Conservation (phyloP, 2,329 filamentous ascomycete genomes). For the Paecilomyces variotii region DNA sequence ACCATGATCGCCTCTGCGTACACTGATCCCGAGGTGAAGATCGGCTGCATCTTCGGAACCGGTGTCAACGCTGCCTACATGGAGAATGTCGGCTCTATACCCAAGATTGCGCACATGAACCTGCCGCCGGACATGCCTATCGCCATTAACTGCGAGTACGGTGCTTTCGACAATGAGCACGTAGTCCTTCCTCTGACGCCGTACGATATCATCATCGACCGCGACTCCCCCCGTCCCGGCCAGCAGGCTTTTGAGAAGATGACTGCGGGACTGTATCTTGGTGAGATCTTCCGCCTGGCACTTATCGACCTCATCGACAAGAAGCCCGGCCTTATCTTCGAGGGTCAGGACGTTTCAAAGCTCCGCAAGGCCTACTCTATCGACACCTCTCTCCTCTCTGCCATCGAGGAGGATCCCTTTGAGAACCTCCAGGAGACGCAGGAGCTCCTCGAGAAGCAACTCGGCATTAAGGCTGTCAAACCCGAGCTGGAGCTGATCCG, state of each 20-base stretch:
- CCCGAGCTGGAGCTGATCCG: slow-evolving; percentile 85
- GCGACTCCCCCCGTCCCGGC: slow-evolving; percentile 82
- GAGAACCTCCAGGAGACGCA: slow-evolving; percentile 88
- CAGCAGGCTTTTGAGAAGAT: slow-evolving; percentile 98
- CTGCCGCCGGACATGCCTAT: slow-evolving; percentile 76
- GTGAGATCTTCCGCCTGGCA: slow-evolving; percentile 86
- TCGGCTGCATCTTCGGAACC: slow-evolving; percentile 97
- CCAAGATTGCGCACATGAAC: slow-evolving; percentile 88
- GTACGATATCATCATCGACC: slow-evolving; percentile 82
- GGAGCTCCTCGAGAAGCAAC: slow-evolving; percentile 70
- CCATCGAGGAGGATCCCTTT: slow-evolving; percentile 90
- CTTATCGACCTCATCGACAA: slow-evolving; percentile 79
- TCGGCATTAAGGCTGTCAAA: slow-evolving; percentile 61
- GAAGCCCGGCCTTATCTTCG: slow-evolving; percentile 67
- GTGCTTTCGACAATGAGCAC: slow-evolving; percentile 92
- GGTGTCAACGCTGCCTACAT: slow-evolving; percentile 98
- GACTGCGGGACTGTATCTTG: slow-evolving; percentile 89
- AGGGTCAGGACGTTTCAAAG: slow-evolving; percentile 68
- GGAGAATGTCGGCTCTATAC: slow-evolving; percentile 83
- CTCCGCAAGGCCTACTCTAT: slow-evolving; percentile 82
- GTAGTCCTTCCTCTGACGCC: slow-evolving; percentile 74
- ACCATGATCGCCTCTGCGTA: slow-evolving; percentile 95
- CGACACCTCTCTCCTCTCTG: slow-evolving; percentile 86
- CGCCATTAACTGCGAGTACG: slow-evolving; percentile 97
- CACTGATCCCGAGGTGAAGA: slow-evolving; percentile 86